Conservation (phyloP, 441 rosid species). For the Viola pubescens region DNA sequence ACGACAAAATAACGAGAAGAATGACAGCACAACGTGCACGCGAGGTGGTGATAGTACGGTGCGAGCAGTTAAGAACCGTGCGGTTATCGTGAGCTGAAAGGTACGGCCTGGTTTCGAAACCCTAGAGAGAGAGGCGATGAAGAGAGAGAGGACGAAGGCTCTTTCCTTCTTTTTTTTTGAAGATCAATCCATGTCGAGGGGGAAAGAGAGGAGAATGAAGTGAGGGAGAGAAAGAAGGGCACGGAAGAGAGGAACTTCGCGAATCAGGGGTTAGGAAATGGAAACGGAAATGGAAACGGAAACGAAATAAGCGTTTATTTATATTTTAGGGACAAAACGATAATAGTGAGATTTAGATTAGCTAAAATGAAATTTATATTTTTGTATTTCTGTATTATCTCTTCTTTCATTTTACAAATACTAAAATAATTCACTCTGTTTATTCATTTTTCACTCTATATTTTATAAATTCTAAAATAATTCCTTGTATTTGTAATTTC, state of each 20-base stretch:
- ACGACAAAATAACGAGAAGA: slow-evolving; percentile 7
- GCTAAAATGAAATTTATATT: neutral
- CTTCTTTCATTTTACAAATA: neutral
- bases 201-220: slow-evolving; percentile 10
- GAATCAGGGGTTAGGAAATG: slow-evolving; percentile 13
- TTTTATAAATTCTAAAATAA: too few species aligned
- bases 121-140: slow-evolving; percentile 23
- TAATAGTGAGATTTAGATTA: neutral
- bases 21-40: slow-evolving; percentile 5
- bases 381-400: too few species aligned
- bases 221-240: neutral
- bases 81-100: neutral
- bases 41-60: slow-evolving; percentile 4
- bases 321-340: neutral
- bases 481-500: too few species aligned
- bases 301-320: neutral
- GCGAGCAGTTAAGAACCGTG: slow-evolving; percentile 8
- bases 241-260: slow-evolving; percentile 5
- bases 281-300: neutral
- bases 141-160: slow-evolving; percentile 1
- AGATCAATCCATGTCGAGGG: slow-evolving; percentile 18
- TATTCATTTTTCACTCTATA: neutral
- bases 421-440: neutral
- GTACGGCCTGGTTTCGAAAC: slow-evolving; percentile 19
- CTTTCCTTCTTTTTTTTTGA: neutral